Evolutionary conservation across 2,329 filamentous ascomycete species (phyloP).

Genomic region (Colletotrichum filicis): DNA sequence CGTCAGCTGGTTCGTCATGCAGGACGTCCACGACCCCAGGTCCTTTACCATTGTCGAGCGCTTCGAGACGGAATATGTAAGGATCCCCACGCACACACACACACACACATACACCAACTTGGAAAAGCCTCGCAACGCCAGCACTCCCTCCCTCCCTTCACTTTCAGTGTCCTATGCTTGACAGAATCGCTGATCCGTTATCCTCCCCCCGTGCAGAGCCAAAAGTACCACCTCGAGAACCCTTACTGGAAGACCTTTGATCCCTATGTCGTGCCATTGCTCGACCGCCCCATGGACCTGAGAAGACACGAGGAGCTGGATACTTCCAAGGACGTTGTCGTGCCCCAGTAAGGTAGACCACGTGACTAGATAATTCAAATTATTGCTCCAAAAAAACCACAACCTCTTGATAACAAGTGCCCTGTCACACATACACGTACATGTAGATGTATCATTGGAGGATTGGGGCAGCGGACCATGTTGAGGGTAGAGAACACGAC

Average conservation of each 20-base stretch:
- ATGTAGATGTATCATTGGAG: background rate
- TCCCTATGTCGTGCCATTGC: constrained; percentile 75
- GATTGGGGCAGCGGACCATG: background rate
- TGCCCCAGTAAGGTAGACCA: constrained; percentile 40
- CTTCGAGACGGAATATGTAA: constrained; percentile 73
- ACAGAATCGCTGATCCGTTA: background rate
- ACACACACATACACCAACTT: background rate
- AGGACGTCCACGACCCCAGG: constrained; percentile 73
- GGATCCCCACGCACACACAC: constrained; percentile 39
- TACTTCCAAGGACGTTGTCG: constrained; percentile 59
- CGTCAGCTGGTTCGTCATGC: constrained; percentile 81
- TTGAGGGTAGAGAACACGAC: no score
- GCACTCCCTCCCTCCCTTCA: background rate
- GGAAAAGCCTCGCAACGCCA: background rate
- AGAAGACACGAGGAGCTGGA: constrained; percentile 75
- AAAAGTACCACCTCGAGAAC: constrained; percentile 74
- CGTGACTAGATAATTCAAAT: background rate
- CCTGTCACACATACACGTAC: background rate
- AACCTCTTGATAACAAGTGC: background rate
- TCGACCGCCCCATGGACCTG: constrained; percentile 77
- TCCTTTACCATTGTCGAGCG: constrained; percentile 82
- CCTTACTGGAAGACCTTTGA: constrained; percentile 83
- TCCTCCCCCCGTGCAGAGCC: constrained; percentile 50
- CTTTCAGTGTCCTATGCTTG: background rate
- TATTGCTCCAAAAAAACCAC: background rate